Percentiles rank a stretch among this genome's conserved stretches.
Evolutionary conservation across 2,329 filamentous ascomycete genomes (phyloP).

Genomic region (Colletotrichum brevisporum): DNA sequence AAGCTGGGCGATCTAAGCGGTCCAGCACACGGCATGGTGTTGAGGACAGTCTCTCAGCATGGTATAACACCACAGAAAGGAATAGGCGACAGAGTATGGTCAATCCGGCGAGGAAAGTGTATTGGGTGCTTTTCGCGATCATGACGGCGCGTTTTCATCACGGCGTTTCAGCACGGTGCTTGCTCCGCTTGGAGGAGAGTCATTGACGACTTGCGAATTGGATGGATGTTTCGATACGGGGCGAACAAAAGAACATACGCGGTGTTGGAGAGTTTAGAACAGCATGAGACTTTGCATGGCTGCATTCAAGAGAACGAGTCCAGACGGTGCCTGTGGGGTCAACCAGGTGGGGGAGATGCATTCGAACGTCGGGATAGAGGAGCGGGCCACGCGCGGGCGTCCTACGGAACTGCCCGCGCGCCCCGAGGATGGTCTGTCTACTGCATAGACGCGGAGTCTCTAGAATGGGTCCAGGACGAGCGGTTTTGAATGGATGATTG

Average conservation of each 20-base stretch:
- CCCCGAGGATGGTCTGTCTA: neutral
- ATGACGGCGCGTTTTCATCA: conserved; percentile 18
- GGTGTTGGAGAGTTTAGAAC: conserved; percentile 26
- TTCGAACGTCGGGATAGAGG: conserved; percentile 11
- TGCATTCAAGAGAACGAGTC: conserved; percentile 16
- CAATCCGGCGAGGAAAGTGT: neutral
- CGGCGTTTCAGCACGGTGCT: conserved; percentile 26
- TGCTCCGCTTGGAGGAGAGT: conserved; percentile 3
- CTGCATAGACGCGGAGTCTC: conserved; percentile 18
- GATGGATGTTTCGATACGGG: conserved; percentile 33
- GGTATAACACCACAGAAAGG: no score
- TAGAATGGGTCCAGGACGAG: neutral
- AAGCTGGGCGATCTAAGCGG: conserved; percentile 75
- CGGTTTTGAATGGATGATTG: neutral
- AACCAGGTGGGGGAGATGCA: conserved; percentile 20
- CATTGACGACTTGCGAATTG: conserved; percentile 9
- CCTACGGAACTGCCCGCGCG: neutral
- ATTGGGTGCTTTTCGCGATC: conserved; percentile 12
- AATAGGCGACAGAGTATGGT: conserved; percentile 10
- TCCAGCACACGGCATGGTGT: neutral
- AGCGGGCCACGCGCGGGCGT: conserved; percentile 2
- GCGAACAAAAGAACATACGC: conserved; percentile 11
- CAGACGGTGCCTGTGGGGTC: conserved; percentile 31
- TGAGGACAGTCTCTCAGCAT: neutral
- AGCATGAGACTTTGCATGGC: conserved; percentile 11